Evolutionary conservation across 129 eudicot genomes (phyloP), one percentile per base, ranked within the genome.

Genomic region (Lactuca saligna): DNA sequence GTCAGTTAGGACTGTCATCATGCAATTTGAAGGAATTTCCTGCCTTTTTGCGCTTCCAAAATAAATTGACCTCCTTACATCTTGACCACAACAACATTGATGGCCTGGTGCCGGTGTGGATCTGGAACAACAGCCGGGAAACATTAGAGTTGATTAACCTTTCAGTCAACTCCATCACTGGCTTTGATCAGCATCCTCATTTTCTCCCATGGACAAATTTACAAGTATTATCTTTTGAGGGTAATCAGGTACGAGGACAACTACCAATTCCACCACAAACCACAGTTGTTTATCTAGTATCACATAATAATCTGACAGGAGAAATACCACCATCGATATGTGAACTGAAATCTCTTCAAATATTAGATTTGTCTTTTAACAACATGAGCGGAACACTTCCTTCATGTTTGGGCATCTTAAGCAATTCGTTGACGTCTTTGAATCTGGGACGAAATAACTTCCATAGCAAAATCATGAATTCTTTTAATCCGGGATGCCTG

Each of bases 1-100:
- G 7, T 31, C 0, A 0, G 5, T 46, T 76, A 9, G 80, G 44
- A 17, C 46, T 75, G 0, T 5, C 56, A 33, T 34, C 32, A 4
- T 76, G 80, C 48, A 68, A 68, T 39, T 53, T 76, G 57, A 61
- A 63, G 4, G 80, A 62, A 7, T 54, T 54, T 39, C 71, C 65
- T 0, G 9, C 58, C 32, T 62, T 41, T 25, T 25, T 57, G 16
- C 14, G 20, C 4, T 29, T 35, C 49, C 78, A 73, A 73, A 31
- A 41, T 9, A 54, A 64, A 29, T 3, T 64, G 57, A 0, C 0
- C 6, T 14, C 2, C 16, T 64, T 62, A 37, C 7, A 25, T n/a
- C 54, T 73, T 13, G 3, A 6, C 3, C 0, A 1, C 10, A 73
- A 62, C 55, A 31, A 73, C 17, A 63, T 73, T 25, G 25, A 54